Percentiles rank a stretch among this genome's conserved stretches.
phyloP scores from a whole-genome alignment of 2,329 filamentous ascomycete species.

The Ophiocordyceps camponoti-saundersi region DNA sequence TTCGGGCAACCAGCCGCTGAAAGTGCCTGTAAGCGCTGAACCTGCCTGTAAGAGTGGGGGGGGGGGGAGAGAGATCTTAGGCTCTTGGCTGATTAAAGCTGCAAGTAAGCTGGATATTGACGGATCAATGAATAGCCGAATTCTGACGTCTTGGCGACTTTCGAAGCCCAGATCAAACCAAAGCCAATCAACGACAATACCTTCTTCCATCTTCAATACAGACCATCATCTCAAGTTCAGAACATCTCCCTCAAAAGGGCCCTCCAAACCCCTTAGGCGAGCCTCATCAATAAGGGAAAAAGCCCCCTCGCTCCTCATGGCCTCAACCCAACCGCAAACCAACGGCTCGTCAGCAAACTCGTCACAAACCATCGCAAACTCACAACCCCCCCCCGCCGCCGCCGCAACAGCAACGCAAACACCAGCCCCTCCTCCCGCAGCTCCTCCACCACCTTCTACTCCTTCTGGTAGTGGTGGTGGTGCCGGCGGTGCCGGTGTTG shows the following conservation, averaged over 20 bases:
- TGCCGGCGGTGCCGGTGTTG: neutral
- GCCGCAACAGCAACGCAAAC: slow-evolving; percentile 7
- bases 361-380: slow-evolving; percentile 19
- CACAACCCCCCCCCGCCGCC: slow-evolving; percentile 12
- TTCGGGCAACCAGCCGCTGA: neutral
- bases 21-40: neutral
- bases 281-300: neutral
- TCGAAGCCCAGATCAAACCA: too few relatives aligned
- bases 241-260: neutral
- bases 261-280: neutral
- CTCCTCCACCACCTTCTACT: slow-evolving; percentile 8
- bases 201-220: neutral
- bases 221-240: neutral
- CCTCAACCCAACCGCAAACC: slow-evolving; percentile 27
- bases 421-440: slow-evolving; percentile 10
- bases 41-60: too few relatives aligned
- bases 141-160: neutral
- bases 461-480: slow-evolving; percentile 2
- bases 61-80: neutral
- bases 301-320: slow-evolving; percentile 9
- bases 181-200: too few relatives aligned
- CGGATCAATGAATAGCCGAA: neutral
- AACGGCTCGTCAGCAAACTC: slow-evolving; percentile 31
- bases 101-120: neutral
- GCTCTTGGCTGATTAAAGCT: neutral